Percentiles rank a stretch among this genome's conserved stretches.
phyloP scores from a whole-genome alignment of 2,329 filamentous ascomycete species.

The Fusarium subtropicale region DNA sequence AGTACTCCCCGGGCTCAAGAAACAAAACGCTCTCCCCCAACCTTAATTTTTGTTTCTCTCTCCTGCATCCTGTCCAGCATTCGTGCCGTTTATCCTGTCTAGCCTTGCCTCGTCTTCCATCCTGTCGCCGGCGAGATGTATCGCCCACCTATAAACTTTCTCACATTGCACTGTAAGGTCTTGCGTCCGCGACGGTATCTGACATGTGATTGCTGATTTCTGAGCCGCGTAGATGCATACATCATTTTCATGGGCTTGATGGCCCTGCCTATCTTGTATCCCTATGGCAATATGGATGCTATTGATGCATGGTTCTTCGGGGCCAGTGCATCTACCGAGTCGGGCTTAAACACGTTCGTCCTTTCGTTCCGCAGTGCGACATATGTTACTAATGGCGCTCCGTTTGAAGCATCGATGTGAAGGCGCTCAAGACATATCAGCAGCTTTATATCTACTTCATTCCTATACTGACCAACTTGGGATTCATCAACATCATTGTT shows the following conservation, averaged over 20 bases:
- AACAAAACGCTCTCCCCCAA: background rate
- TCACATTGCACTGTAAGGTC: background rate
- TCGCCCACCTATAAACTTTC: background rate
- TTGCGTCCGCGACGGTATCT: accelerated
- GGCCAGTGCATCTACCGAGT: background rate
- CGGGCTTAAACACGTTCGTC: conserved; percentile 6
- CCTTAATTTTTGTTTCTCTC: background rate
- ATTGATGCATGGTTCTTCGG: conserved; percentile 14
- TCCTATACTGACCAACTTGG: conserved; percentile 60
- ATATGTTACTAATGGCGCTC: background rate
- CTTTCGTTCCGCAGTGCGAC: no score
- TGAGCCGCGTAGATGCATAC: conserved; percentile 1
- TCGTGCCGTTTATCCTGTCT: background rate
- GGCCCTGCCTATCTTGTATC: conserved; percentile 1
- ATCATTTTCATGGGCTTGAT: conserved; percentile 3
- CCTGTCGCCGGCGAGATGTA: background rate
- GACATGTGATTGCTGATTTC: background rate
- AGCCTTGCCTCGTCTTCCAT: no score
- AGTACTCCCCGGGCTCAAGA: background rate
- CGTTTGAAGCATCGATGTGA: conserved; percentile 59
- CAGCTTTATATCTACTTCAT: conserved; percentile 63
- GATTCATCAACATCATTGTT: conserved; percentile 62
- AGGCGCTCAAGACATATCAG: conserved; percentile 61
- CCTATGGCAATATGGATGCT: conserved; percentile 1
- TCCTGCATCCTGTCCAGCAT: background rate